Evolutionary conservation across 495 filamentous ascomycete species (phyloP).

Genomic region (Penicillium angulare): DNA sequence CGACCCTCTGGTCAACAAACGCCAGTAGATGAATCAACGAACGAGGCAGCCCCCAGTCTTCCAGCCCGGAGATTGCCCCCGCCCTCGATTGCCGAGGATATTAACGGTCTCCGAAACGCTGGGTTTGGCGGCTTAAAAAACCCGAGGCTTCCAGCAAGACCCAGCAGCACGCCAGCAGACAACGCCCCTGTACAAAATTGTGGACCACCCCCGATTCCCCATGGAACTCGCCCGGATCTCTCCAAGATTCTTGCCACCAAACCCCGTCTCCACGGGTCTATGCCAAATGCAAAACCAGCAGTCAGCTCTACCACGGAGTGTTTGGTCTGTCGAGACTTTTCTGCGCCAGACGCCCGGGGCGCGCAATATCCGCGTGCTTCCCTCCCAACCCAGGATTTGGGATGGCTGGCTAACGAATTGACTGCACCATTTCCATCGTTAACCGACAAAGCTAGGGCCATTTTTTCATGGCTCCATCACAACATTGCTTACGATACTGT

Average conservation of each 20-base stretch:
- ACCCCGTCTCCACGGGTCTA: constrained; percentile 36
- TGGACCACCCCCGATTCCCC: constrained; percentile 55
- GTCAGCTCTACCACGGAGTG: constrained; percentile 48
- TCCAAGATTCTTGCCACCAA: constrained; percentile 54
- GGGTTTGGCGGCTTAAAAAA: constrained; percentile 42
- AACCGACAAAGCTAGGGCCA: constrained; percentile 86
- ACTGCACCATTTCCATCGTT: constrained; percentile 73
- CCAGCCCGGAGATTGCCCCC: constrained; percentile 37
- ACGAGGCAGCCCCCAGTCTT: constrained; percentile 13
- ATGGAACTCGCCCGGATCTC: constrained; percentile 57
- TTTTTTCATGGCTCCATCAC: constrained; percentile 95
- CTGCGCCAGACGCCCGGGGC: constrained; percentile 73
- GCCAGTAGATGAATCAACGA: constrained; percentile 9
- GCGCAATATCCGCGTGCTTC: constrained; percentile 69
- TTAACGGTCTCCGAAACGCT: constrained; percentile 32
- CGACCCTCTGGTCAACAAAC: constrained; percentile 22
- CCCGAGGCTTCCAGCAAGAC: constrained; percentile 17
- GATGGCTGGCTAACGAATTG: constrained; percentile 71
- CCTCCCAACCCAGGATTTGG: constrained; percentile 62
- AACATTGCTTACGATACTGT: constrained; percentile 83
- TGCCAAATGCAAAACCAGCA: neutral
- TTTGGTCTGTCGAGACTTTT: constrained; percentile 84
- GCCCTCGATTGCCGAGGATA: constrained; percentile 23
- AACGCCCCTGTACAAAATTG: constrained; percentile 18
- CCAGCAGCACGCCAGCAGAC: constrained; percentile 13